Evolutionary conservation across 352 stramenopile genomes (phyloP), one percentile per base, ranked within the genome.

Genomic region (Chrysophaeum taylorii): DNA sequence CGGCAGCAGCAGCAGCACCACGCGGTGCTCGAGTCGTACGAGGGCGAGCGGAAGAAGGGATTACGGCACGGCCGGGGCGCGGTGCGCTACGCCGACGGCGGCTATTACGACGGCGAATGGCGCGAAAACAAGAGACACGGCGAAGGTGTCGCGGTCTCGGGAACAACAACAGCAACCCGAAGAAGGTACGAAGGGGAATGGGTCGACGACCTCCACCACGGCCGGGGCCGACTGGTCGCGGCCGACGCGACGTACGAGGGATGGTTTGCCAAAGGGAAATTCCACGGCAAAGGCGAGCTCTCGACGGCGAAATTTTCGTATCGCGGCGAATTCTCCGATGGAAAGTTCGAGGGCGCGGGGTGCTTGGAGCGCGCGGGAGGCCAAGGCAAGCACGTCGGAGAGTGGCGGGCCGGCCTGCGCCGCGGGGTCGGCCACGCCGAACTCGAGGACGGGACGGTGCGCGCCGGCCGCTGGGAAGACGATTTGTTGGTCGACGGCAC

Each of bases 281-380:
- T 63, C 52, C 52, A 63, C 29, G 52, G 52, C 27, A 4, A 4
- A 33, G 52, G 52, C 52, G 27, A n/a, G 27, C 25, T 9, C 9
- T 25, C 16, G 50, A 12, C 14, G 12, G 25, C 12, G 52, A 15
- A 15, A 33, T 33, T 25, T 7, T 15, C 4, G 9, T 63, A 63
- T 33, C 12, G 25, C 27, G 52, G 52, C 29, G 52, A 63, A 38
- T 63, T 63, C 23, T 9, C 4, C 2, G 4, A 33, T 2, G 52
- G 52, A 25, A 25, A 63, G 52, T 63, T 39, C 52, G 27, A 63
- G 27, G 52, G 52, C 52, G 52, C 52, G 25, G 52, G 52, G 9
- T 5, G 9, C 27, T 14, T 63, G 9, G 52, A 63, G 2, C 9
- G 29, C 25, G 7, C 7, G 2, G 52, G 52, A 15, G 52, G 27